Base-by-base conservation (phyloP, 805 yeast genomes). In the Ogataea corticis region DNA sequence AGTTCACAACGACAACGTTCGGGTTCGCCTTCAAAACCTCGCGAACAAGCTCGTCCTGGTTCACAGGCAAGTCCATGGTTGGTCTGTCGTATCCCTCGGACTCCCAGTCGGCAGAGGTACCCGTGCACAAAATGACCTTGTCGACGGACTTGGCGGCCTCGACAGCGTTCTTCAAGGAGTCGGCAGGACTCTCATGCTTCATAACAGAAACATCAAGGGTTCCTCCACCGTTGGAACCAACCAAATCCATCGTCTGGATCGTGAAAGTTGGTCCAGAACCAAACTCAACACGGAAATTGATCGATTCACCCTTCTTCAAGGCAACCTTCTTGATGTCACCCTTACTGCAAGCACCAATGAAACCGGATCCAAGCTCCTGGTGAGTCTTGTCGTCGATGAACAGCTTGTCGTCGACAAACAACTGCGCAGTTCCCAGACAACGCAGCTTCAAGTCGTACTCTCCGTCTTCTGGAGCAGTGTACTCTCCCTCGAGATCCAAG, bases 1-100 rank as follows among this genome's bases (percentile, higher is more conserved):
- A 83, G 53, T 75, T 71, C 19, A 82, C 82, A 25, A 81, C 69
- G 11, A 76, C 72, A 2, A 76, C 69, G 52, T 79, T 75, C 21
- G 73, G 69, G 52, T 80, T 79, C 16, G 68, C 83, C 27, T 63
- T 63, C 30, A 67, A 46, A 10, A 81, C 71, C 10, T 69, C 76
- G 19, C 55, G 61, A 25, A 80, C 68, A 46, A 81, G 67, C 36
- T 71, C 67, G 42, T 75, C 70, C 21, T 75, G 72, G 36, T 57
- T 51, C 12, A 75, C 73, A 21, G 86, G 86, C 21, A 79, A 65
- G 36, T 71, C 70, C 77, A 82, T 67, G 55, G 67, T 50, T 3
- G 59, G 56, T 55, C 85, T 67, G 58, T 81, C 87, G 51, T 67
- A 72, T 32, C 85, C 83, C 59, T 82, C 86, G 19, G 77, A 65